Evolutionary conservation across 768 basidiomycete species (phyloP).

Genomic region (Lentinula sp.): DNA sequence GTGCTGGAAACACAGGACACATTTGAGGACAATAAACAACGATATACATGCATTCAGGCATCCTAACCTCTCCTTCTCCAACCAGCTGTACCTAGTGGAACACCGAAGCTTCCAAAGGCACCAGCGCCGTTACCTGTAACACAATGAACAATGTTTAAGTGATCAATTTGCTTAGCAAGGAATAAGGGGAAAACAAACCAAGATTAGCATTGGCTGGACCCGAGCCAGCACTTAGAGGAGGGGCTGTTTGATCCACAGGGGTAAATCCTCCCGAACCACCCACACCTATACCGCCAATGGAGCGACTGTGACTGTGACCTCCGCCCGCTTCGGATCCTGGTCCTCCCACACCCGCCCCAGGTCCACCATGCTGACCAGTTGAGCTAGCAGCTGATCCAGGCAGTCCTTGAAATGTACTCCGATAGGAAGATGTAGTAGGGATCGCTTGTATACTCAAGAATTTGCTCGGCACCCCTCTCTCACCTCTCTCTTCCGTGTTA

Average conservation of each 20-base stretch:
- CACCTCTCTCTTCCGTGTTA: constrained; percentile 65
- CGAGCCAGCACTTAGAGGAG: constrained; percentile 15
- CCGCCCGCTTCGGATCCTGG: constrained; percentile 24
- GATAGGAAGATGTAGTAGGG: constrained; percentile 54
- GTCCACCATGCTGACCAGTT: constrained; percentile 19
- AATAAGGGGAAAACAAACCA: not conserved
- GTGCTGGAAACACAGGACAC: too few relatives aligned
- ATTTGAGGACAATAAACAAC: too few relatives aligned
- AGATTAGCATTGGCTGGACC: not conserved
- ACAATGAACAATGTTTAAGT: not conserved
- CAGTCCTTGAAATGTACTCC: constrained; percentile 51
- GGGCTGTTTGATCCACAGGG: constrained; percentile 13
- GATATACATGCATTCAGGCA: too few relatives aligned
- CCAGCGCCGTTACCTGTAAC: constrained; percentile 25
- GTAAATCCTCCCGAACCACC: not conserved
- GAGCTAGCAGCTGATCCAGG: constrained; percentile 17
- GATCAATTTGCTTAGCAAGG: not conserved
- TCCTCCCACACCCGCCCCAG: not conserved
- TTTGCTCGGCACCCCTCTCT: constrained; percentile 68
- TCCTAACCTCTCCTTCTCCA: constrained; percentile 10
- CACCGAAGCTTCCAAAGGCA: constrained; percentile 43
- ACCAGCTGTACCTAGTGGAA: constrained; percentile 28
- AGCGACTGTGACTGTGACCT: constrained; percentile 20
- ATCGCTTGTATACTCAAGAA: constrained; percentile 75
- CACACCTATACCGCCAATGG: constrained; percentile 1